Conservation (phyloP, 2,329 filamentous ascomycete species). For the Hymenoscyphus infarciens region DNA sequence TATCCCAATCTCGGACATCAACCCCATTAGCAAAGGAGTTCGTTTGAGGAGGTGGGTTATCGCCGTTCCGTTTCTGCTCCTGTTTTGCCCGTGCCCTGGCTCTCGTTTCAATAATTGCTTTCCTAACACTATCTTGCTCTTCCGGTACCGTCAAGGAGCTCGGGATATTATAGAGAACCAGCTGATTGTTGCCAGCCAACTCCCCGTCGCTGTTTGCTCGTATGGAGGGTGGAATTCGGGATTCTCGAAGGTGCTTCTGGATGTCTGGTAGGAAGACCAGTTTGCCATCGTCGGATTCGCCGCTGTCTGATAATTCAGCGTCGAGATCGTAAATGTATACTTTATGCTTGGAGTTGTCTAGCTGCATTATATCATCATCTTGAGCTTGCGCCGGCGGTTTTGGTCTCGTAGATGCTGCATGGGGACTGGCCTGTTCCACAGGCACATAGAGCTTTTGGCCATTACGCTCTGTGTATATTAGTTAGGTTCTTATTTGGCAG, state of each 20-base stretch:
- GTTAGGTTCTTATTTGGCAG: slow-evolving; percentile 10
- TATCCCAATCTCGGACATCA: slow-evolving; percentile 22
- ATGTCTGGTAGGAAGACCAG: slow-evolving; percentile 83
- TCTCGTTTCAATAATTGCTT: slow-evolving; percentile 77
- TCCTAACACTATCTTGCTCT: slow-evolving; percentile 73
- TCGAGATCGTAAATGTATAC: slow-evolving; percentile 91
- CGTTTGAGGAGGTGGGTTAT: slow-evolving; percentile 19
- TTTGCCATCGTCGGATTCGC: slow-evolving; percentile 53
- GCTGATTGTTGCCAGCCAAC: slow-evolving; percentile 57
- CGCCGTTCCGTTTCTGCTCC: slow-evolving; percentile 39
- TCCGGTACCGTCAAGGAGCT: slow-evolving; percentile 70
- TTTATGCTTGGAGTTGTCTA: slow-evolving; percentile 81
- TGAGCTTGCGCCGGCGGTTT: slow-evolving; percentile 19
- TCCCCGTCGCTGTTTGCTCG: slow-evolving; percentile 55
- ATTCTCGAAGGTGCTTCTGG: slow-evolving; percentile 70
- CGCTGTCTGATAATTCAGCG: slow-evolving; percentile 72
- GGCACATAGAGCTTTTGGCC: slow-evolving; percentile 64
- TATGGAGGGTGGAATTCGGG: slow-evolving; percentile 61
- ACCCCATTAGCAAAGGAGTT: slow-evolving; percentile 16
- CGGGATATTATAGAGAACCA: slow-evolving; percentile 83
- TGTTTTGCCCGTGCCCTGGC: slow-evolving; percentile 62
- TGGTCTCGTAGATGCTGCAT: slow-evolving; percentile 19
- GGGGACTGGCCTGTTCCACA: slow-evolving; percentile 47
- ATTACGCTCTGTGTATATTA: slow-evolving; percentile 50
- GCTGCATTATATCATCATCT: slow-evolving; percentile 65